phyloP scores from a whole-genome alignment of 768 basidiomycete species.

The Neoboletus brunneissimus region DNA sequence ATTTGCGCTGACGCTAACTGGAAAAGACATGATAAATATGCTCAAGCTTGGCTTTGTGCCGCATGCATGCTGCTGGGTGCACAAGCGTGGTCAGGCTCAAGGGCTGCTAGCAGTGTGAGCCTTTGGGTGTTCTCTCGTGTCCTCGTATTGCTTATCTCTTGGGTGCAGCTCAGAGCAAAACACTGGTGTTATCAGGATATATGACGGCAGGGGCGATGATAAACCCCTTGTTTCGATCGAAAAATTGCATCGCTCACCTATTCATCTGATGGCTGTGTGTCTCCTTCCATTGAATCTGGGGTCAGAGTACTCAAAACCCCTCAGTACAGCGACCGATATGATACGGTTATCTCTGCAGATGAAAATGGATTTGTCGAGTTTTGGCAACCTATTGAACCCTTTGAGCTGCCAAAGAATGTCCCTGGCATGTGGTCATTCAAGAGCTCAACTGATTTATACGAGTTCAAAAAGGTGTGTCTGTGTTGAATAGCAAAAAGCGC shows the following conservation, averaged over 20 bases:
- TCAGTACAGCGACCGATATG: conserved; percentile 88
- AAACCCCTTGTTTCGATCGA: conserved; percentile 73
- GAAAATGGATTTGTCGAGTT: conserved; percentile 95
- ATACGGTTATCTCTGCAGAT: conserved; percentile 92
- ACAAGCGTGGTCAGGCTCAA: conserved; percentile 82
- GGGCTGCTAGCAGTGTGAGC: conserved; percentile 84
- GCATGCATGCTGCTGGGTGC: conserved; percentile 93
- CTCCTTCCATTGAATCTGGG: neutral
- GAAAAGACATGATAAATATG: conserved; percentile 96
- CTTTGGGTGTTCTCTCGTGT: conserved; percentile 18
- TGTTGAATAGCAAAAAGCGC: neutral
- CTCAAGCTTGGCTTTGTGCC: conserved; percentile 86
- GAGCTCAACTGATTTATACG: conserved; percentile 88
- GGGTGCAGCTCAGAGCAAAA: conserved; percentile 68
- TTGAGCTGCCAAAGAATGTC: conserved; percentile 74
- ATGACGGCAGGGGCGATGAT: conserved; percentile 87
- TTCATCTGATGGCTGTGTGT: conserved; percentile 87
- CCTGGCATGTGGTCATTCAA: conserved; percentile 88
- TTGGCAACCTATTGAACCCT: conserved; percentile 91
- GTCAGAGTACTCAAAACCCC: neutral
- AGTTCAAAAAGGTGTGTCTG: conserved; percentile 87
- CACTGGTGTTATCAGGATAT: conserved; percentile 77
- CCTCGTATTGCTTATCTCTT: conserved; percentile 14
- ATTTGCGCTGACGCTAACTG: neutral
- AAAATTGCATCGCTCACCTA: conserved; percentile 80